Evolutionary conservation across 495 filamentous ascomycete genomes (phyloP).

Genomic region (Penicillium cosmopolitanum): DNA sequence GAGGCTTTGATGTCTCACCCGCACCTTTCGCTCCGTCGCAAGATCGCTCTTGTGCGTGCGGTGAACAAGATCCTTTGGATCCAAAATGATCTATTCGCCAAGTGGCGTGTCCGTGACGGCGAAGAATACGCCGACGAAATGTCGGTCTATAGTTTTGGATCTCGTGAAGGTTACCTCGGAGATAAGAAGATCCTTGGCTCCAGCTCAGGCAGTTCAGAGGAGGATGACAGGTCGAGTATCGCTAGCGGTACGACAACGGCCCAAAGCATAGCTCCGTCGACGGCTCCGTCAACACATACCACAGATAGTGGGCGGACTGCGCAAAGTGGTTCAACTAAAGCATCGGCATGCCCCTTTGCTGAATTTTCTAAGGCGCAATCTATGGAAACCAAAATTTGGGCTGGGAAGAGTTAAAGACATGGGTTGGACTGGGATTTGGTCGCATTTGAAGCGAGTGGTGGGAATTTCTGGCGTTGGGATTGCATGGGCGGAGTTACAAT

Average conservation of each 20-base stretch:
- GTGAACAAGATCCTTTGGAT: constrained; percentile 68
- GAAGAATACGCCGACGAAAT: constrained; percentile 69
- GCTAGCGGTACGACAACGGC: constrained; percentile 24
- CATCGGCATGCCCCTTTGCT: constrained; percentile 43
- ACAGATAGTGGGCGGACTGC: constrained; percentile 3
- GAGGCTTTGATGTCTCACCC: constrained; percentile 76
- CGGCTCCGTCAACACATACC: constrained; percentile 5
- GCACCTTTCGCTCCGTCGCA: constrained; percentile 60
- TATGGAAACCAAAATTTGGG: constrained; percentile 47
- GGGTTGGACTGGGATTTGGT: constrained; percentile 9
- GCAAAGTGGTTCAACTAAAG: background rate
- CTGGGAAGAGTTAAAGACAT: constrained; percentile 14
- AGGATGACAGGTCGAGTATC: constrained; percentile 42
- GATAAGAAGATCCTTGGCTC: constrained; percentile 54
- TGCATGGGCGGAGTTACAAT: constrained; percentile 7
- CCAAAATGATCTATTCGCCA: constrained; percentile 79
- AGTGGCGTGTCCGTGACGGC: constrained; percentile 72
- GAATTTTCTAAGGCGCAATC: constrained; percentile 27
- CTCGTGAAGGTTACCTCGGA: constrained; percentile 64
- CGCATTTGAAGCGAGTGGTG: constrained; percentile 19
- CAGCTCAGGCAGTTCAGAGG: constrained; percentile 33
- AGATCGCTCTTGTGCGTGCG: constrained; percentile 70
- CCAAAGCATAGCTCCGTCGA: constrained; percentile 5
- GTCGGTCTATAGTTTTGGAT: constrained; percentile 50
- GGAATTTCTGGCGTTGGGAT: constrained; percentile 9